Evolutionary conservation across 169 alveolate species (phyloP), one percentile per base, ranked within the genome.

Genomic region (Plasmodium malariae): DNA sequence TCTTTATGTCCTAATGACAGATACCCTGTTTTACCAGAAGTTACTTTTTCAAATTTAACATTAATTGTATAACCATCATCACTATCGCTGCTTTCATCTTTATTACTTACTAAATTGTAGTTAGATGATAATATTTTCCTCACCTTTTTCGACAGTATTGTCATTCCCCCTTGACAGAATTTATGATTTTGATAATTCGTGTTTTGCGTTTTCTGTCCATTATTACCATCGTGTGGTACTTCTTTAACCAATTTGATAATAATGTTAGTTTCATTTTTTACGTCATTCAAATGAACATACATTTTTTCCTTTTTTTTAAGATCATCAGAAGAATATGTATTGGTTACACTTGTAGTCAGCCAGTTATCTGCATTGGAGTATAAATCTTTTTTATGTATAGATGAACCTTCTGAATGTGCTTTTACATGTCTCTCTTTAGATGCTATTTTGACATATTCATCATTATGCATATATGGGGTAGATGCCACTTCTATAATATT

Each of bases 401-500:
- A 45, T 1, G 5, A 1, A 3, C 55, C 9, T 45, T 45, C 55
- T 3, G 14, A 45, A 45, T 45, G 21, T 1, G 14, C 5, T 45
- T 45, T 0, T 45, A 45, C 55, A 45, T 45, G 21, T 12, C 14
- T 45, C 9, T 45, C 55, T 45, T 45, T 45, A 45, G 55, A 17
- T n/a, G n/a, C n/a, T 45, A 45, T 45, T 11, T 2, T 3, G 5
- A 45, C 14, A 3, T 45, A 45, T 45, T n/a, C n/a, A n/a, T 40
- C 51, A 40, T 5, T 5, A 40, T 40, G 9, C 5, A 40, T 40
- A 40, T 40, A 9, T 40, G 5, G 5, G 51, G 5, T 6, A 40
- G 51, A 40, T 12, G 74, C 7, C 74, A 65, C 11, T 45, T 19
- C 32, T 51, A 65, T 37, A 65, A 24, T 65, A n/a, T n/a, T n/a